A percentile compares a stretch with the other conserved stretches of the same genome.
phyloP scores from a whole-genome alignment of 352 stramenopile genomes.

The Phytophthora podocarpi region DNA sequence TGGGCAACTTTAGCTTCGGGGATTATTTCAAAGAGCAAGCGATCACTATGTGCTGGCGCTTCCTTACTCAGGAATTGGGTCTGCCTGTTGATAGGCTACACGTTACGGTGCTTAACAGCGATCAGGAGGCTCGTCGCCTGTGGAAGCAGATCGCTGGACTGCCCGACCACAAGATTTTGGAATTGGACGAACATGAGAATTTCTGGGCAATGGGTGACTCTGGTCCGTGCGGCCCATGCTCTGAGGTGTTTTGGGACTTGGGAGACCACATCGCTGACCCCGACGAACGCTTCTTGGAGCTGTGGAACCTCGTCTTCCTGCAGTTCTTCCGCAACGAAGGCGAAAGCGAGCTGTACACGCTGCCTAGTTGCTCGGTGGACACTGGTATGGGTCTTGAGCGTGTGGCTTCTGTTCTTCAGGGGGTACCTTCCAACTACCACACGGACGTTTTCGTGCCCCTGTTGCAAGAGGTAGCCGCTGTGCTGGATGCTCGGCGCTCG shows the following conservation, averaged over 20 bases:
- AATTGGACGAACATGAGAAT: slow-evolving; percentile 92
- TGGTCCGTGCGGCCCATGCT: slow-evolving; percentile 93
- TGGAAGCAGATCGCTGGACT: slow-evolving; percentile 65
- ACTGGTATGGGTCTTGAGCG: slow-evolving; percentile 98
- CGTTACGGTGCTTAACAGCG: slow-evolving; percentile 69
- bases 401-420: slow-evolving; percentile 94
- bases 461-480: slow-evolving; percentile 38
- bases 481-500: slow-evolving; percentile 45
- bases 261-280: slow-evolving; percentile 81
- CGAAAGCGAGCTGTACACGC: slow-evolving; percentile 63
- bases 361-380: slow-evolving; percentile 95
- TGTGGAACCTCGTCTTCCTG: slow-evolving; percentile 99
- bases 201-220: slow-evolving; percentile 98
- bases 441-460: slow-evolving; percentile 96
- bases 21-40: slow-evolving; percentile 98
- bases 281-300: slow-evolving; percentile 88
- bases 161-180: slow-evolving; percentile 51
- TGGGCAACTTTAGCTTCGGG: slow-evolving; percentile 98
- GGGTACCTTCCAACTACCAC: slow-evolving; percentile 96
- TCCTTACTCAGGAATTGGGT: slow-evolving; percentile 91
- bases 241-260: slow-evolving; percentile 96
- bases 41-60: slow-evolving; percentile 94
- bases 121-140: slow-evolving; percentile 62
- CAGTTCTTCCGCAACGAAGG: slow-evolving; percentile 94
- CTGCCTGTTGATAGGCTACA: slow-evolving; percentile 62